A percentile compares a stretch with the other conserved stretches of the same genome.
These are phyloP conservation scores for Pseudognaphalium luteoalbum DNA, from an alignment of 129 eudicot genomes.

Conservation along the genomic window DNA sequence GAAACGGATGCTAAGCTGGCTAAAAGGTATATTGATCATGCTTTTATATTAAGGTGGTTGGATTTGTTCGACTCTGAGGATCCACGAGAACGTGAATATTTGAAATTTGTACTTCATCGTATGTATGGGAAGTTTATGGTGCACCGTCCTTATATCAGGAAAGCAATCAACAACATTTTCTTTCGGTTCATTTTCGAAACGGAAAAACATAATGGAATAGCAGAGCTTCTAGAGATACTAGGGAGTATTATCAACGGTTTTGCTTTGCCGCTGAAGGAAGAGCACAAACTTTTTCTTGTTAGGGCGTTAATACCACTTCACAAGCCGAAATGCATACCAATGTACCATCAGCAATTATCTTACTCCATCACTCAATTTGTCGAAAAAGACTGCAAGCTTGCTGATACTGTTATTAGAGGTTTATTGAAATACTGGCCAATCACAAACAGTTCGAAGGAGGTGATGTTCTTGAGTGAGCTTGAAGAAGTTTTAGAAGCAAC, in stretches of 20 bases:
- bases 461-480: slow-evolving; percentile 73
- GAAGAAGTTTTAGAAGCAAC: slow-evolving; percentile 89
- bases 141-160: slow-evolving; percentile 76
- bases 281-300: slow-evolving; percentile 77
- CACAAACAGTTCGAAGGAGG: slow-evolving; percentile 75
- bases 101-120: slow-evolving; percentile 68
- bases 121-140: slow-evolving; percentile 85
- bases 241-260: slow-evolving; percentile 82
- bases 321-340: slow-evolving; percentile 72
- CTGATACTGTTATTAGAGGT: slow-evolving; percentile 84
- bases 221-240: slow-evolving; percentile 68
- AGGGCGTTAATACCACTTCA: slow-evolving; percentile 75
- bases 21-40: slow-evolving; percentile 65
- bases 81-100: slow-evolving; percentile 70
- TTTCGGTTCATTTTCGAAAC: slow-evolving; percentile 73
- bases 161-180: slow-evolving; percentile 79
- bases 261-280: slow-evolving; percentile 81
- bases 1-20: slow-evolving; percentile 78
- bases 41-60: slow-evolving; percentile 54
- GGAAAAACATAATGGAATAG: slow-evolving; percentile 78
- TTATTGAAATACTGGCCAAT: slow-evolving; percentile 77
- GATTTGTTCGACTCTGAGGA: slow-evolving; percentile 82
- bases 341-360: slow-evolving; percentile 83
- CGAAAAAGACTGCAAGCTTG: slow-evolving; percentile 79
- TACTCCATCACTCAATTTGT: slow-evolving; percentile 80